These are phyloP conservation scores for Orbilia brochopaga DNA, from an alignment of 2,329 filamentous ascomycete species.

Conservation along the genomic window DNA sequence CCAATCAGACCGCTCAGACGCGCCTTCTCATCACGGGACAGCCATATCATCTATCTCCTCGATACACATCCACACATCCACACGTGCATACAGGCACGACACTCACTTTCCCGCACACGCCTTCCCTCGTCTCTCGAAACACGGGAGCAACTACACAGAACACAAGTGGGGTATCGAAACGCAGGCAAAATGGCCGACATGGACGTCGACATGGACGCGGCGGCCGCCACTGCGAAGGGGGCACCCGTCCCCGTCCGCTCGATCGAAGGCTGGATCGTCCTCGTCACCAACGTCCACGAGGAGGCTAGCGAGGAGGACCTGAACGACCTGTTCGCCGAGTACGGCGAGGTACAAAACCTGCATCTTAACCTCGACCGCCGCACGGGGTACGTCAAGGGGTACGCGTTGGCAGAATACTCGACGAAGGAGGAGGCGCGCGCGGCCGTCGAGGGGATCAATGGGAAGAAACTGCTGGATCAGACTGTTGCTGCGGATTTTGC, in stretches of 20 bases:
- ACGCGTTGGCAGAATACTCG: conserved; percentile 82
- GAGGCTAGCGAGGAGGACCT: conserved; percentile 83
- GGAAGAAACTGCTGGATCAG: conserved; percentile 79
- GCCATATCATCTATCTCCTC: background rate
- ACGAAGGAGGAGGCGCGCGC: conserved; percentile 73
- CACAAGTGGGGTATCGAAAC: background rate
- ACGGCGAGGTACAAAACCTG: conserved; percentile 84
- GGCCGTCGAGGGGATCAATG: conserved; percentile 80
- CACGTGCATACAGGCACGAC: background rate
- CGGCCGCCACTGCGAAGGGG: conserved; percentile 1
- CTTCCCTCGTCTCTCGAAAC: background rate
- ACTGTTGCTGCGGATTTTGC: conserved; percentile 82
- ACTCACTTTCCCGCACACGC: background rate
- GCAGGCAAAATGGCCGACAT: conserved; percentile 33
- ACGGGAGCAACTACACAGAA: background rate
- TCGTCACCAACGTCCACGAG: conserved; percentile 85
- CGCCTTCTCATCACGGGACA: background rate
- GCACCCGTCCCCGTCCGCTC: conserved; percentile 78
- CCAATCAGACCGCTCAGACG: background rate
- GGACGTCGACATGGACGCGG: conserved; percentile 37
- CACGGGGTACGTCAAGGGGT: conserved; percentile 88
- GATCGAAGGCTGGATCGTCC: conserved; percentile 88
- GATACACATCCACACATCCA: background rate
- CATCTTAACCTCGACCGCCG: conserved; percentile 81
- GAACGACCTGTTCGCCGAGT: conserved; percentile 81